phyloP scores from a whole-genome alignment of 306 rosid genomes.

The Ormosia emarginata region DNA sequence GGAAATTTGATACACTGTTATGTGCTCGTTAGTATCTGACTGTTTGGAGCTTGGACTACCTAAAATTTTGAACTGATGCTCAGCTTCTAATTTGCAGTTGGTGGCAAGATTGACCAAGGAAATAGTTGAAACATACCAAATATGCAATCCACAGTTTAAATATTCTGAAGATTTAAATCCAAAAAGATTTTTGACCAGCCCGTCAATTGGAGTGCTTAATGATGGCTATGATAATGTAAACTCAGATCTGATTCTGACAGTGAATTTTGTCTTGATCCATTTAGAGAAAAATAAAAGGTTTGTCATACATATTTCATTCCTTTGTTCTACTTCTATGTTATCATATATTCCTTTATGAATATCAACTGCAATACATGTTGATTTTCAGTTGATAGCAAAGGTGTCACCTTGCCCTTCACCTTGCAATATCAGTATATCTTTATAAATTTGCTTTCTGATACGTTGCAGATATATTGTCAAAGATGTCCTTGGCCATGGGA shows the following conservation, averaged over 20 bases:
- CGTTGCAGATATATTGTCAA: conserved; percentile 83
- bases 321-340: conserved; percentile 4
- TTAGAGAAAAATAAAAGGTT: conserved; percentile 72
- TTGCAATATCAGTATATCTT: conserved; percentile 7
- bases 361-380: neutral
- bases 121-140: conserved; percentile 82
- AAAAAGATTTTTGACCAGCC: conserved; percentile 89
- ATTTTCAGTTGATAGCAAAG: conserved; percentile 16
- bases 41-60: conserved; percentile 29
- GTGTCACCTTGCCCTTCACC: neutral
- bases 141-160: conserved; percentile 88
- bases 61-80: conserved; percentile 31
- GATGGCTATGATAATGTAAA: conserved; percentile 91
- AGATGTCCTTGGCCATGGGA: conserved; percentile 99
- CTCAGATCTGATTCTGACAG: conserved; percentile 89
- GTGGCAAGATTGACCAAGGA: conserved; percentile 88
- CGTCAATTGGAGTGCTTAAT: conserved; percentile 88
- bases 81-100: conserved; percentile 60
- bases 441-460: conserved; percentile 1
- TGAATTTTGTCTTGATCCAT: conserved; percentile 72
- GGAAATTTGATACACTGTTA: neutral
- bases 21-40: conserved; percentile 6
- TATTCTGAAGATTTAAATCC: conserved; percentile 94
- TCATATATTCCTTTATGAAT: neutral
- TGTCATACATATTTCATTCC: conserved; percentile 27